These are phyloP conservation scores for Suillus sp. DNA, from an alignment of 768 basidiomycete species.

Conservation along the genomic window DNA sequence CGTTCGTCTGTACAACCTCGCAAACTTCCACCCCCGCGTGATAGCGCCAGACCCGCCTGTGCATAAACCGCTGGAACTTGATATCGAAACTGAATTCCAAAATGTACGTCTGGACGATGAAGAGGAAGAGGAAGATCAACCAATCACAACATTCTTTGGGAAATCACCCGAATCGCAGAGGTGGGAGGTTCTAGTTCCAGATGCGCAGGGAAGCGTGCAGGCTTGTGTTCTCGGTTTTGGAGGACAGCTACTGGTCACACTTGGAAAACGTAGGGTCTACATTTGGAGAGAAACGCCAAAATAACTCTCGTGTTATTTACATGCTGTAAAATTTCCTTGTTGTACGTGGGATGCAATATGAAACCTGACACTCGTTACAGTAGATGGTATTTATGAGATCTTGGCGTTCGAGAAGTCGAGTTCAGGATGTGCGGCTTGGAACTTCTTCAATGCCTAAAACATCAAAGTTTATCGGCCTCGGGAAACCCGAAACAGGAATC, in stretches of 20 bases:
- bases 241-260: conserved; percentile 34
- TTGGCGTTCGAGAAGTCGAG: conserved; percentile 93
- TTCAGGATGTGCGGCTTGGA: conserved; percentile 89
- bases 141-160: conserved; percentile 8
- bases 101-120: conserved; percentile 32
- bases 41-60: conserved; percentile 33
- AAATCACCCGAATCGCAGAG: conserved; percentile 22
- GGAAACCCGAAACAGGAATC: background rate
- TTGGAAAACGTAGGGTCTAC: conserved; percentile 28
- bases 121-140: conserved; percentile 20
- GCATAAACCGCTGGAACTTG: conserved; percentile 40
- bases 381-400: conserved; percentile 53
- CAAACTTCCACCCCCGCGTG: conserved; percentile 44
- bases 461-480: conserved; percentile 9
- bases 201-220: conserved; percentile 31
- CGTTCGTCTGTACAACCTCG: conserved; percentile 49
- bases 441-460: conserved; percentile 77
- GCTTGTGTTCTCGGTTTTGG: conserved; percentile 46
- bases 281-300: conserved; percentile 28
- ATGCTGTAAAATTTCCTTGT: conserved; percentile 7
- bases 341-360: background rate
- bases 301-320: conserved; percentile 12
- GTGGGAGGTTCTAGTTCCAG: conserved; percentile 28
- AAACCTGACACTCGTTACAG: background rate
- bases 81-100: conserved; percentile 22